These are phyloP conservation scores for Meredithiella fracta DNA, from an alignment of 2,329 filamentous ascomycete genomes.

Conservation along the genomic window DNA sequence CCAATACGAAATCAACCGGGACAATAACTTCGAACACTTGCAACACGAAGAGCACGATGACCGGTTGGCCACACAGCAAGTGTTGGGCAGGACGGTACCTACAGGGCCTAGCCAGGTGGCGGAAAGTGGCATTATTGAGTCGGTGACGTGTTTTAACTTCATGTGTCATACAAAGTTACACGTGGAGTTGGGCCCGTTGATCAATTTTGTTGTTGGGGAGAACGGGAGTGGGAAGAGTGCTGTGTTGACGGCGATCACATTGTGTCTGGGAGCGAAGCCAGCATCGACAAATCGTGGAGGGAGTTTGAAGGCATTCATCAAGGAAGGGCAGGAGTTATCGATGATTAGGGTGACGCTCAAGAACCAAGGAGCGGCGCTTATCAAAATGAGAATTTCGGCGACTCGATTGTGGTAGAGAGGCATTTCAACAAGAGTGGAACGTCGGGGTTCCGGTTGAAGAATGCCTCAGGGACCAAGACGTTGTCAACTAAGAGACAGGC, in stretches of 20 bases:
- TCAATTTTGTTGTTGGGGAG: constrained; percentile 96
- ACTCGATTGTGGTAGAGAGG: constrained; percentile 78
- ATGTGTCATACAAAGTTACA: constrained; percentile 83
- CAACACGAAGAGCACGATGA: constrained; percentile 42
- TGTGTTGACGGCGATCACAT: constrained; percentile 76
- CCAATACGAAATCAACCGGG: constrained; percentile 45
- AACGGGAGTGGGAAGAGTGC: constrained; percentile 98
- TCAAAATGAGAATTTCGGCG: constrained; percentile 64
- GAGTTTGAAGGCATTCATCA: constrained; percentile 79
- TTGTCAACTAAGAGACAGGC: constrained; percentile 75
- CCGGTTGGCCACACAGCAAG: constrained; percentile 45
- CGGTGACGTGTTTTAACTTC: constrained; percentile 77
- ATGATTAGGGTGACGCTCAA: constrained; percentile 74
- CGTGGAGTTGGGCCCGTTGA: constrained; percentile 75
- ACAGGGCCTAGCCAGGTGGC: constrained; percentile 56
- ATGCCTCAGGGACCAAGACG: constrained; percentile 41
- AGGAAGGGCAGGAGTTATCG: constrained; percentile 64
- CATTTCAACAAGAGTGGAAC: constrained; percentile 60
- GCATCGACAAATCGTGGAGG: constrained; percentile 83
- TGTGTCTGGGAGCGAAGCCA: constrained; percentile 91
- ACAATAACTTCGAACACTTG: constrained; percentile 42
- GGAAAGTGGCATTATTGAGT: constrained; percentile 75
- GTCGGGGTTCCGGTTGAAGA: constrained; percentile 79
- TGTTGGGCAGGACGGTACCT: constrained; percentile 19
- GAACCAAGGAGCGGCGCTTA: constrained; percentile 73